Evolutionary conservation across 2,329 filamentous ascomycete species (phyloP).

Genomic region (Botrytis pseudocinerea): DNA sequence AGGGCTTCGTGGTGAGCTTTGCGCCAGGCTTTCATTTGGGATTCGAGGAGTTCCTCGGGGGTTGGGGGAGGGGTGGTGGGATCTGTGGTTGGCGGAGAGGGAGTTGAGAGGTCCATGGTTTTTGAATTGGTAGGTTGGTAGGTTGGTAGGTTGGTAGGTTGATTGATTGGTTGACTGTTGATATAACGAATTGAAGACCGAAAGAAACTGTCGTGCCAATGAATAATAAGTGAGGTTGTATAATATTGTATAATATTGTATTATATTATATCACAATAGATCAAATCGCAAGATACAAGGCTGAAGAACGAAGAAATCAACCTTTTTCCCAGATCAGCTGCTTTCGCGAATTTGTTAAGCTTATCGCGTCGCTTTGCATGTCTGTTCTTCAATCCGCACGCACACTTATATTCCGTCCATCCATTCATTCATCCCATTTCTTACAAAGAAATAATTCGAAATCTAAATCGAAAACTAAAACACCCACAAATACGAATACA

Average conservation of each 20-base stretch:
- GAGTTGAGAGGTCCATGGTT: background rate
- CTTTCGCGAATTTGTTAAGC: background rate
- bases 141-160: background rate
- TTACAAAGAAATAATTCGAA: background rate
- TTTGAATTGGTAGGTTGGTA: background rate
- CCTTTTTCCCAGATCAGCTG: conserved; percentile 14
- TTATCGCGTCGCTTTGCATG: conserved; percentile 10
- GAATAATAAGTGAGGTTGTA: background rate
- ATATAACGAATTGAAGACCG: background rate
- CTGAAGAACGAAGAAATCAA: conserved; percentile 1
- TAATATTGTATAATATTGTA: background rate
- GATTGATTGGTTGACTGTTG: too few relatives aligned
- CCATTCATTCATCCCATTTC: background rate
- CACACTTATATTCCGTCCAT: background rate
- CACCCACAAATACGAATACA: background rate
- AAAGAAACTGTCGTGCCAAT: background rate
- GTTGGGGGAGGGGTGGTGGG: background rate
- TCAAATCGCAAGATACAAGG: background rate
- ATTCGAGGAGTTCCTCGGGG: conserved; percentile 3
- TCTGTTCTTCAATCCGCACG: background rate
- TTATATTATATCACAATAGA: background rate
- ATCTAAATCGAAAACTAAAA: background rate
- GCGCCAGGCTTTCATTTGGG: background rate
- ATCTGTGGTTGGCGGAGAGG: background rate
- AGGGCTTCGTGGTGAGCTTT: conserved; percentile 4